These are phyloP conservation scores for Globisporangium paddicum DNA, from an alignment of 352 stramenopile species.

Conservation along the genomic window DNA sequence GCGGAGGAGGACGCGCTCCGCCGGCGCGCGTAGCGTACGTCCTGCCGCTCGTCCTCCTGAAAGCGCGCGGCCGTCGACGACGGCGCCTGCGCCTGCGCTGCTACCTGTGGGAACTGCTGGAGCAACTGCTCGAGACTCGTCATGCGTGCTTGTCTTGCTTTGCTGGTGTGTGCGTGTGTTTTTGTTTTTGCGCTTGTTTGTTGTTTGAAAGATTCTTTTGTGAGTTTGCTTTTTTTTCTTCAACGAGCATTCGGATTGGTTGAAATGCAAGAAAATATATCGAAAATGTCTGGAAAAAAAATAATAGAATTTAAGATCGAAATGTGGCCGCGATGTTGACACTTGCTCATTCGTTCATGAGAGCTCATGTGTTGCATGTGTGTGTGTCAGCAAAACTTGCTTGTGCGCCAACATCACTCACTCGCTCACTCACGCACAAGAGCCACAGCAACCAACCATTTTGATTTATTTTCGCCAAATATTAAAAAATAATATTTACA, in stretches of 20 bases:
- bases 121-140: slow-evolving; percentile 12
- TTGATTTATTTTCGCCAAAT: neutral
- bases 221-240: neutral
- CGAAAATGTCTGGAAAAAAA: neutral
- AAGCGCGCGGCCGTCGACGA: neutral
- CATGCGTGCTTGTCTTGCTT: slow-evolving; percentile 2
- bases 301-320: neutral
- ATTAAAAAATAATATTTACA: neutral
- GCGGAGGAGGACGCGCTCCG: slow-evolving; percentile 3
- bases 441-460: neutral
- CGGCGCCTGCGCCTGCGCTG: neutral
- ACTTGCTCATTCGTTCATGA: neutral
- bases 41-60: neutral
- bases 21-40: neutral
- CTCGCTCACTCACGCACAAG: neutral
- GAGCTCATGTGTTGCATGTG: too few species aligned
- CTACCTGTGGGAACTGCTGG: slow-evolving; percentile 1
- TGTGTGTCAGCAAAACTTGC: too few species aligned
- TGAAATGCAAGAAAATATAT: neutral
- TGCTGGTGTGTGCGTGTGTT: neutral
- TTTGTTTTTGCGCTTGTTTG: neutral
- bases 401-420: neutral
- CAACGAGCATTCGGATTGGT: neutral
- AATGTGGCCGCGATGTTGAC: neutral
- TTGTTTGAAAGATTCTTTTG: slow-evolving; percentile 3